Evolutionary conservation across 106 monocot species (phyloP), one percentile per base, ranked within the genome.

Genomic region (Apostasia ramifera): DNA sequence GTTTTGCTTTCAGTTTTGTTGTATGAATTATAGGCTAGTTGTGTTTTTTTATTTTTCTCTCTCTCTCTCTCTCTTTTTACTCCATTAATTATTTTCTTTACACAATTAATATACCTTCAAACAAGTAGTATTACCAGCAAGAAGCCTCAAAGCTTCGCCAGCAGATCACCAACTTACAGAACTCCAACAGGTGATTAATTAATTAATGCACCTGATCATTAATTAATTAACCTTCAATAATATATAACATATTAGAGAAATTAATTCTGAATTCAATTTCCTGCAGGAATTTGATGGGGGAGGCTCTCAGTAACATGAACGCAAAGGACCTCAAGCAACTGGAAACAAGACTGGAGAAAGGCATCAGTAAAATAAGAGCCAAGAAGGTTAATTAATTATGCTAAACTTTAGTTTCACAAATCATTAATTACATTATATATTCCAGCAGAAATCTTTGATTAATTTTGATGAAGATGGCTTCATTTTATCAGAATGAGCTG

Each of bases 401-500:
- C 11, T 11, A 53, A 53, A 5, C 26, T 26, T 26, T 26, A 26
- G 26, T 26, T 26, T 26, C 26, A 26, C 26, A 26, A 26, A 26
- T 26, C 26, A 26, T 26, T 26, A 26, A 26, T 26, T 26, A 26
- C 26, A 26, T 0, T 26, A 26, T 26, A 26, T 26, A 26, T 26
- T 26, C 26, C 26, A 26, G 26, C 26, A 26, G 26, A 26, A 26
- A 26, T 26, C 26, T 26, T 26, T 48, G 65, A 15, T 48, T 65
- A 26, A 48, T 26, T 8, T 8, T 65, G 46, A 10, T 59, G 26
- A 26, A 26, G 26, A 26, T 26, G 26, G 26, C 45, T 55, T 53
- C 37, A 47, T 55, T 49, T 14, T 8, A 12, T 54, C 71, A 77
- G 77, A 77, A 77, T 55, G 81, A 81, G 61, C 62, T 81, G 61